Conservation (phyloP, 2,329 filamentous ascomycete genomes). For the Xylaria arbuscula region DNA sequence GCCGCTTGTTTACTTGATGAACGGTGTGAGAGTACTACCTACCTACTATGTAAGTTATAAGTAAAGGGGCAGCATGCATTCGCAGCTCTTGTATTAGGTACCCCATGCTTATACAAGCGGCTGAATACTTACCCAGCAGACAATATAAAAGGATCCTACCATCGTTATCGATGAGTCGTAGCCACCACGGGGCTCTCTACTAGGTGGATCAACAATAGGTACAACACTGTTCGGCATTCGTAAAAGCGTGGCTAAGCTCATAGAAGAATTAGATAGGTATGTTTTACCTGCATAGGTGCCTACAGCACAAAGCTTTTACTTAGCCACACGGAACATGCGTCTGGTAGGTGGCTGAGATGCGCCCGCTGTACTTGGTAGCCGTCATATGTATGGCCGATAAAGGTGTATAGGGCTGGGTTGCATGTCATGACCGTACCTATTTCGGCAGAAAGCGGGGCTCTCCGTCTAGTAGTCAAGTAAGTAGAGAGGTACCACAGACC, state of each 20-base stretch:
- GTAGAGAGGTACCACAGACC: conserved; percentile 5
- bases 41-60: neutral
- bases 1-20: conserved; percentile 13
- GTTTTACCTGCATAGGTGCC: no score
- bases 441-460: conserved; percentile 16
- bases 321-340: conserved; percentile 29
- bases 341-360: conserved; percentile 29
- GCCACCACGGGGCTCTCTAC: conserved; percentile 5
- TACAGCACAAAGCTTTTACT: neutral
- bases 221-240: no score
- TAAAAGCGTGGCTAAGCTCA: no score
- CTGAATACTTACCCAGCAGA: neutral
- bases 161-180: neutral
- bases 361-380: no score
- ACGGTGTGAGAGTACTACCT: conserved; percentile 7
- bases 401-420: neutral
- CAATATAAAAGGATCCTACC: neutral
- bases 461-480: conserved; percentile 1
- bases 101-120: neutral
- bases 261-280: no score
- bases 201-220: neutral
- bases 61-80: neutral
- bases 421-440: neutral
- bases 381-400: neutral
- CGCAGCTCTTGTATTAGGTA: neutral